Conservation (phyloP, 768 basidiomycete genomes). For the Hebeloma cylindrosporum region DNA sequence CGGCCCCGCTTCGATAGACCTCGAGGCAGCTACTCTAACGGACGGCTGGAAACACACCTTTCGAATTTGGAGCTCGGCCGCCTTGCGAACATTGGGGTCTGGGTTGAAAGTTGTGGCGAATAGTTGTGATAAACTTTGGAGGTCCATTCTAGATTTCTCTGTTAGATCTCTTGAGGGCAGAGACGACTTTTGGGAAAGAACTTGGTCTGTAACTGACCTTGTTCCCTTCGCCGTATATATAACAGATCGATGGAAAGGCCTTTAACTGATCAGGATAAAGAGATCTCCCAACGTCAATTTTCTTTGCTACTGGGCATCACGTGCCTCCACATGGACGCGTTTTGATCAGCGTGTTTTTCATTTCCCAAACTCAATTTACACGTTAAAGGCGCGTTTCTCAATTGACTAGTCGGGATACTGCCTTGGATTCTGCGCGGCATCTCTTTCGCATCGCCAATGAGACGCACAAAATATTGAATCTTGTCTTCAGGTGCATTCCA, state of each 20-base stretch:
- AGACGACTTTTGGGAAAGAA: constrained; percentile 9
- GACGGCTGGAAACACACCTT: constrained; percentile 48
- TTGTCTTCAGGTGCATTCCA: too few relatives aligned
- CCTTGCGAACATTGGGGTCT: constrained; percentile 84
- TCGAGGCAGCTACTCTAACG: neutral
- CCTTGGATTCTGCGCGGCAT: too few relatives aligned
- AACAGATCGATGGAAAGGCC: constrained; percentile 15
- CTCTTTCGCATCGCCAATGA: too few relatives aligned
- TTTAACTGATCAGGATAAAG: constrained; percentile 21
- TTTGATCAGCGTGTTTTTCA: neutral
- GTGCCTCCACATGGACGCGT: constrained; percentile 18
- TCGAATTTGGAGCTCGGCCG: constrained; percentile 85
- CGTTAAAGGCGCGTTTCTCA: too few relatives aligned
- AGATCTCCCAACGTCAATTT: constrained; percentile 13
- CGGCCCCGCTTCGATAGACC: neutral
- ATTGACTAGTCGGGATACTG: too few relatives aligned
- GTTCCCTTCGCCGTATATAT: too few relatives aligned
- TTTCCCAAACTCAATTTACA: neutral
- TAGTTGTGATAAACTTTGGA: constrained; percentile 72
- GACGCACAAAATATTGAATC: too few relatives aligned
- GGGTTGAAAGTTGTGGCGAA: constrained; percentile 80
- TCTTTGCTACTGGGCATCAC: constrained; percentile 13
- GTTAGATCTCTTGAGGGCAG: constrained; percentile 1
- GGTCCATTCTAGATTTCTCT: constrained; percentile 53
- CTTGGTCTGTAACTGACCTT: too few relatives aligned